Evolutionary conservation across 2,329 filamentous ascomycete genomes (phyloP), one percentile per base, ranked within the genome.

Genomic region (Dothistroma pini): DNA sequence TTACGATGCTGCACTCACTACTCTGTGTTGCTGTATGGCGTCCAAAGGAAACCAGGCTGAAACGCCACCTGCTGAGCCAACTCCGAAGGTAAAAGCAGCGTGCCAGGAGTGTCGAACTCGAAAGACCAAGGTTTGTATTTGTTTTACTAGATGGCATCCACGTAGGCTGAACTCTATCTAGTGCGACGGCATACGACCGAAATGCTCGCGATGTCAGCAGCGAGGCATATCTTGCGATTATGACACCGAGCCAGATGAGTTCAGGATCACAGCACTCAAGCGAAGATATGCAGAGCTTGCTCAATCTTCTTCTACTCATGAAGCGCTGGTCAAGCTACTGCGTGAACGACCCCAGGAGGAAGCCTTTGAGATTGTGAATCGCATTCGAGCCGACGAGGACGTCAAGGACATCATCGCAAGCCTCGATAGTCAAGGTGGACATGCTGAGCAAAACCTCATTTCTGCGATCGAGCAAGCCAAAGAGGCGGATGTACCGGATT

Each of bases 221-320:
- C 38, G 52, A 35, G 19, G 10, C n/a, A 59, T 22, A 25, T 7
- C 34, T 25, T 62, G 60, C 49, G 53, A 54, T n/a, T 62, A 59
- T 50, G 57, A 59, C 32, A 62, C 60, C 14, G 60, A 62, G 38
- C 60, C 60, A 8, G 60, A 62, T 38, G 60, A 62, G 48, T 59
- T 62, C 19, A 48, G 60, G 19, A 59, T 62, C 16, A 59, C 60
- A 10, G 60, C 60, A 1, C 38, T 62, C 52, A 56, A 56, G 21
- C 31, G 60, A 19, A 47, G 56, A 35, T 62, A 59, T 35, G 54
- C 53, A 2, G 60, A 62, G 35, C 52, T 59, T 3, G 52, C 53
- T 14, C 52, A 49, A 22, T 52, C 57, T 16, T 55, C 60, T 8
- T 58, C 60, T 4, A 34, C 48, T 21, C 32, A 58, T 21, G 44